phyloP scores from a whole-genome alignment of 2,329 filamentous ascomycete species.

The Zarea fungicola region DNA sequence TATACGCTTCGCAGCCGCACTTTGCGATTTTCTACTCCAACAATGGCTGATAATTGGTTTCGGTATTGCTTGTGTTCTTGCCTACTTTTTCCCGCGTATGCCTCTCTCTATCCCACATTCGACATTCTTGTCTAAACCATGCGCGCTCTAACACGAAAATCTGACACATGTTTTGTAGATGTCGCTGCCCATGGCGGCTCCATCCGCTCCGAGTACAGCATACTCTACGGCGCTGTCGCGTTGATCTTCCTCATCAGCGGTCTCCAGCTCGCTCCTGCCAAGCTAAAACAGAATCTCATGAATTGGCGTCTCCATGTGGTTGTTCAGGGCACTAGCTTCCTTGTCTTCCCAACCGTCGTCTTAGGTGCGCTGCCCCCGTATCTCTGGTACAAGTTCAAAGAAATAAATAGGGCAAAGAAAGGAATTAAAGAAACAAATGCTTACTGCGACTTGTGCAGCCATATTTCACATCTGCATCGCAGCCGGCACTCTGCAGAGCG shows the following conservation, averaged over 20 bases:
- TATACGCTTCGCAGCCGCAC: not conserved
- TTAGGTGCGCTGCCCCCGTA: constrained; percentile 37
- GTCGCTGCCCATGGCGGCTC: constrained; percentile 63
- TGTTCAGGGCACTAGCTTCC: constrained; percentile 62
- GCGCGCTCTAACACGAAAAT: not conserved
- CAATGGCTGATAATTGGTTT: constrained; percentile 65
- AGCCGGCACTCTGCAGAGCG: constrained; percentile 42
- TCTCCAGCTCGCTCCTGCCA: constrained; percentile 58
- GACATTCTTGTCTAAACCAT: not conserved
- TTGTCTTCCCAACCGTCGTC: constrained; percentile 59
- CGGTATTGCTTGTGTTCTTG: constrained; percentile 45
- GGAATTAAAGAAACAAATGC: too few relatives aligned
- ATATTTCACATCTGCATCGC: constrained; percentile 44
- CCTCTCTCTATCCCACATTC: constrained; percentile 1
- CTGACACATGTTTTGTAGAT: constrained; percentile 37
- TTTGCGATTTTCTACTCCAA: constrained; percentile 36
- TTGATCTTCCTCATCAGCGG: constrained; percentile 69
- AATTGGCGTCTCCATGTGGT: constrained; percentile 65
- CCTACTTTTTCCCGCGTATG: constrained; percentile 39
- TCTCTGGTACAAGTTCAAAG: too few relatives aligned
- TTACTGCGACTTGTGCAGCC: constrained; percentile 30
- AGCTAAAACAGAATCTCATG: constrained; percentile 54
- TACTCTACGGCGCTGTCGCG: constrained; percentile 64
- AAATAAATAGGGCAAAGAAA: too few relatives aligned
- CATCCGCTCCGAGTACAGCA: constrained; percentile 44